These are phyloP conservation scores for Thamnidium elegans DNA, from an alignment of 192 early-diverging fungal genomes.

Conservation along the genomic window DNA sequence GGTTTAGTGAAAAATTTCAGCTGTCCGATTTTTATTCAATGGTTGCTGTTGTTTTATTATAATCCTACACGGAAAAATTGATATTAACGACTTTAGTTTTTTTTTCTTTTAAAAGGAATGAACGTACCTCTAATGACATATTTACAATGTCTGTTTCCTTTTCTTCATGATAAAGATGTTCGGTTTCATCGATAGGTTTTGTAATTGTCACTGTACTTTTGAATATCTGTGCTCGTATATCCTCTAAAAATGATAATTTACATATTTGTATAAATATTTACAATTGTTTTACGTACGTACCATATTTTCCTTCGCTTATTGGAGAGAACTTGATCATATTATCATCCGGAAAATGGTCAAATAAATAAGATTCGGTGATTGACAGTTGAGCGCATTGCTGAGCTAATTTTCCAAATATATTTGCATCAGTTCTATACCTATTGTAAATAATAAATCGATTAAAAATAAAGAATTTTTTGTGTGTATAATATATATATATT, in stretches of 20 bases:
- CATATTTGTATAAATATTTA: no score
- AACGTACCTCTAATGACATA: not conserved
- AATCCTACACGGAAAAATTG: no score
- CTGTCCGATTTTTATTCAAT: not conserved
- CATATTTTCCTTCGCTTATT: constrained; percentile 54
- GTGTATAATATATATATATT: constrained; percentile 12
- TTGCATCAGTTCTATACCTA: constrained; percentile 58
- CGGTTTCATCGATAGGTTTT: not conserved
- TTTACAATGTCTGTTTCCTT: no score
- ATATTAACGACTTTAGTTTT: not conserved
- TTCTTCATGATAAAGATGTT: not conserved
- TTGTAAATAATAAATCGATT: not conserved
- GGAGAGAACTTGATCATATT: constrained; percentile 59
- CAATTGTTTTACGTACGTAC: constrained; percentile 13
- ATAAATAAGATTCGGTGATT: constrained; percentile 60
- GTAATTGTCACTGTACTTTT: no score
- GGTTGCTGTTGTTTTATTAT: no score
- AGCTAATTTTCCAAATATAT: constrained; percentile 62
- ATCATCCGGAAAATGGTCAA: constrained; percentile 51
- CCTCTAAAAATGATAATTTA: not conserved
- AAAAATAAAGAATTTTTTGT: not conserved
- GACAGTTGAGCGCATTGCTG: constrained; percentile 74
- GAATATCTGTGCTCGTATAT: not conserved
- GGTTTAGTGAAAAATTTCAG: not conserved
- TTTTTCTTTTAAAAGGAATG: not conserved